Base-by-base conservation (phyloP, 805 yeast species). In the Nakazawaea wyomingensis region DNA sequence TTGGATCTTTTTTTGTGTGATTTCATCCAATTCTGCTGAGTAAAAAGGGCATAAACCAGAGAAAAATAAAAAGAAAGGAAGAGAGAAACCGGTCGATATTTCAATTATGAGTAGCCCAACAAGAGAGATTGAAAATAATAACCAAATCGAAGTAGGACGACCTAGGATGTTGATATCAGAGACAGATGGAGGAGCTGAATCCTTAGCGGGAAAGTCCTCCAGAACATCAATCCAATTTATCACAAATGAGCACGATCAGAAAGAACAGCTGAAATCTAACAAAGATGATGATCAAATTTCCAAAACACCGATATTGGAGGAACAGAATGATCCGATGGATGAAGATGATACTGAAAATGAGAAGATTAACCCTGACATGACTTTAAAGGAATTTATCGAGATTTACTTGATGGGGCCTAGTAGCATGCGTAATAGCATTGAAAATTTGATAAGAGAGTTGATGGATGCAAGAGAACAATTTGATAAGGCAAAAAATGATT, bases 211-310 rank as follows among this genome's bases (percentile, higher is more conserved):
- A 10, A 37, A 37, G 26, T 37, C 45, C 5, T 42, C 45, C 9
- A 29, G 45, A 26, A 42, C 45, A 8, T 42, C 45, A 16, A 42
- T 42, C 6, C 36, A 39, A 7, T 42, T 42, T 30, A 30, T 42
- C 10, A 42, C 45, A n/a, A 42, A 36, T 24, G 45, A 36, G 9
- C 40, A 35, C n/a, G 39, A 30, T 24, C 38, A 34, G 11, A 24
- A 11, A 24, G 27, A 24, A 24, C 27, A 24, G 11, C 11, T 24
- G 21, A 17, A 33, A 2, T 9, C 3, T 33, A 19, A n/a, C 10
- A n/a, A 4, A 8, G 39, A 36, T n/a, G 6, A 27, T 10, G 22
- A 34, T 36, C 16, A 26, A 22, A 17, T 14, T 5, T 8, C 20
- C 38, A 3, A 21, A 9, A n/a, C n/a, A 34, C 14, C 5, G 13